Percentiles rank a stretch among this genome's conserved stretches.
These are phyloP conservation scores for Penicillium nucicola DNA, from an alignment of 495 filamentous ascomycete species.

Conservation along the genomic window DNA sequence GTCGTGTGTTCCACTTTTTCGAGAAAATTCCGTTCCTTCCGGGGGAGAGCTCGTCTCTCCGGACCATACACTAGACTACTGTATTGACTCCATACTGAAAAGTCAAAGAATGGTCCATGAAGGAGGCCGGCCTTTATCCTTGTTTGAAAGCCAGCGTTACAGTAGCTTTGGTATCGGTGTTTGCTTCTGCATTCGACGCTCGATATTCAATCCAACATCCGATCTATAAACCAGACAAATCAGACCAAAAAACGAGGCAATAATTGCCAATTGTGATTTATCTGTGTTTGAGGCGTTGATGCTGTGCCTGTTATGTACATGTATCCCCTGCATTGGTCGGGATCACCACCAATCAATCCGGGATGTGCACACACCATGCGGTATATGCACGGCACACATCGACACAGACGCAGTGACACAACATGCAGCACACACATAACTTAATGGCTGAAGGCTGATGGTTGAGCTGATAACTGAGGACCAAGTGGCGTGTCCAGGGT, in stretches of 20 bases:
- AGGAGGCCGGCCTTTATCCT: no score
- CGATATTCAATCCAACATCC: no score
- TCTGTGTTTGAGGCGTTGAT: not conserved
- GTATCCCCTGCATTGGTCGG: slow-evolving; percentile 8
- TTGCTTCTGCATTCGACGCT: not conserved
- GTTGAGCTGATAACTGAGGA: not conserved
- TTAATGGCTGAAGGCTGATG: not conserved
- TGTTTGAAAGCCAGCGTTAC: no score
- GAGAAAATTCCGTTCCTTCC: slow-evolving; percentile 28
- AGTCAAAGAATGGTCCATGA: no score
- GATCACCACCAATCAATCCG: not conserved
- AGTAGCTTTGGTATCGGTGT: no score
- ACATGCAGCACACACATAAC: not conserved
- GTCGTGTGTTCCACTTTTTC: slow-evolving; percentile 21
- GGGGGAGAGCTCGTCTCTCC: not conserved
- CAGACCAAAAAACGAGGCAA: not conserved
- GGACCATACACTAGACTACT: no score
- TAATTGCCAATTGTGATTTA: slow-evolving; percentile 1
- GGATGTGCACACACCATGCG: not conserved
- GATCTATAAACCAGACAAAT: not conserved
- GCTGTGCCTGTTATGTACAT: not conserved
- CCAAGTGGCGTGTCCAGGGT: not conserved
- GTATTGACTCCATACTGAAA: no score
- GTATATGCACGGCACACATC: slow-evolving; percentile 1
- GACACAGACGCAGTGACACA: not conserved